These are phyloP conservation scores for Chrysanthemum lavandulifolium DNA, from an alignment of 129 eudicot genomes.

Conservation along the genomic window DNA sequence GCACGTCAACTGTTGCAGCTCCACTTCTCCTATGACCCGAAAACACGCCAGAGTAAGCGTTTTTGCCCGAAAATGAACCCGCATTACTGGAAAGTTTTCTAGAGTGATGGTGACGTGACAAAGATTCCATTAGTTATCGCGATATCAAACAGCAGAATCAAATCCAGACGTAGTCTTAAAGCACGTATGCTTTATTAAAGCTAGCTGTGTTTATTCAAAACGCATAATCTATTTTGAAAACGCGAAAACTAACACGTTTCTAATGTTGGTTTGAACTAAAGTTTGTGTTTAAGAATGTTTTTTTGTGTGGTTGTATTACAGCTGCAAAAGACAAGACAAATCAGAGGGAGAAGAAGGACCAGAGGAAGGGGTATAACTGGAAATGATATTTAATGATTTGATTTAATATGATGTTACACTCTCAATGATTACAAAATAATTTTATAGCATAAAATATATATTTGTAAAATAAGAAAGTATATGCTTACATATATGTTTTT, in stretches of 20 bases:
- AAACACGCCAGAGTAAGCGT: slow-evolving; percentile 61
- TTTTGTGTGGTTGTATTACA: slow-evolving; percentile 13
- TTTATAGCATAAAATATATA: too few species aligned
- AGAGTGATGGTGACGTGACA: slow-evolving; percentile 47
- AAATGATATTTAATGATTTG: background rate
- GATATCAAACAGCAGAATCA: too few species aligned
- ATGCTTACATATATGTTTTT: too few species aligned
- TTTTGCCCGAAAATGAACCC: slow-evolving; percentile 39
- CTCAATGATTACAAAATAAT: too few species aligned
- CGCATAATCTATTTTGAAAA: too few species aligned
- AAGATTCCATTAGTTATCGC: slow-evolving; percentile 45
- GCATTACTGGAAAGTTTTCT: slow-evolving; percentile 44
- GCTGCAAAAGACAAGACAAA: slow-evolving; percentile 23
- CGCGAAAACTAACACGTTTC: too few species aligned
- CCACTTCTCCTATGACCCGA: slow-evolving; percentile 36
- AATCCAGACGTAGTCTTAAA: background rate
- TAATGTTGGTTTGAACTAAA: slow-evolving; percentile 23
- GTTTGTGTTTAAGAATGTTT: slow-evolving; percentile 16
- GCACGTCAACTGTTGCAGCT: slow-evolving; percentile 17
- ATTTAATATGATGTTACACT: background rate
- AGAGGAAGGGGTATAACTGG: slow-evolving; percentile 31
- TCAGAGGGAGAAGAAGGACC: slow-evolving; percentile 32
- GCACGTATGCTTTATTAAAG: background rate
- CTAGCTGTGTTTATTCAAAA: background rate
- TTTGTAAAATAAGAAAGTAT: too few species aligned